Conservation (phyloP, 345 rosid species). For the Syzygium jambos region DNA sequence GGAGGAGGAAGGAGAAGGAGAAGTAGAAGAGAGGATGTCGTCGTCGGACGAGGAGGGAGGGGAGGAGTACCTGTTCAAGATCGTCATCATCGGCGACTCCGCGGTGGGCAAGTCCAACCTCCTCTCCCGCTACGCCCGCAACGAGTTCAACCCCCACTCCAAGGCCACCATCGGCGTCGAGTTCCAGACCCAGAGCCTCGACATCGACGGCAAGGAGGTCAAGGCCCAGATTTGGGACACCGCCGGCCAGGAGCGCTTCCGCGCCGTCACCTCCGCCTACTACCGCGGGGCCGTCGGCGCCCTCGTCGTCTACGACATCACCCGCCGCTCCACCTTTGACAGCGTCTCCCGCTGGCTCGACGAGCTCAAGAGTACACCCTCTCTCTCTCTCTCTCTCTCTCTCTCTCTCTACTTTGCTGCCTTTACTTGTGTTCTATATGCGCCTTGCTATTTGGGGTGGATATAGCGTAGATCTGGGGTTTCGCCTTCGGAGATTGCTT, state of each 20-base stretch:
- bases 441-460: background rate
- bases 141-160: slow-evolving; percentile 86
- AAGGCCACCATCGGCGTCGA: slow-evolving; percentile 95
- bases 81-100: slow-evolving; percentile 84
- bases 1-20: background rate
- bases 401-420: background rate
- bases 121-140: slow-evolving; percentile 81
- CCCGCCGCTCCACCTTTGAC: slow-evolving; percentile 63
- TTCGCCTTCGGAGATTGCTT: background rate
- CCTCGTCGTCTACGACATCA: slow-evolving; percentile 74
- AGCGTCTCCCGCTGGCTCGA: slow-evolving; percentile 84
- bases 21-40: slow-evolving; percentile 1
- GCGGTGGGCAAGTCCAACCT: slow-evolving; percentile 95
- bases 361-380: slow-evolving; percentile 58
- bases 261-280: slow-evolving; percentile 93
- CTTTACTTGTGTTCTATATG: background rate
- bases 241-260: slow-evolving; percentile 91
- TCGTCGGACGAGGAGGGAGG: slow-evolving; percentile 59
- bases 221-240: slow-evolving; percentile 99
- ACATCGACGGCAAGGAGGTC: slow-evolving; percentile 82
- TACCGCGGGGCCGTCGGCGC: slow-evolving; percentile 97
- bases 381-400: background rate
- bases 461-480: background rate
- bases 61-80: slow-evolving; percentile 80
- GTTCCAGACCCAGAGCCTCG: slow-evolving; percentile 86